Base-by-base conservation (phyloP, 2,329 filamentous ascomycete species). In the Microdochium paspali region DNA sequence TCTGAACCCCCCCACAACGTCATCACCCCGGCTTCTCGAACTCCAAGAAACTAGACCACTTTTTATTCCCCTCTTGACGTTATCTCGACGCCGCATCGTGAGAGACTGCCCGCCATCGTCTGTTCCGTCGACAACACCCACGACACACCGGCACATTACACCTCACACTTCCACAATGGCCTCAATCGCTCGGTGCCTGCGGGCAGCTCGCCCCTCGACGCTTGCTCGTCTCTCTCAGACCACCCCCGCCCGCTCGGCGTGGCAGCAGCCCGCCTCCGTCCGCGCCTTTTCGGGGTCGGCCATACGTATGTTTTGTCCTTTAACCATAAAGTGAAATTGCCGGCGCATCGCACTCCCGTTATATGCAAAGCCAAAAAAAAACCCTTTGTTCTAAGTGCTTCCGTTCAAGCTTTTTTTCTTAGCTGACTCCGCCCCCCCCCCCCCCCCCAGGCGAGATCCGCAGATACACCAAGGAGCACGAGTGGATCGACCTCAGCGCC, bases 381-480 rank as follows among this genome's bases (percentile, higher is more conserved):
- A n/a, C n/a, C n/a, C n/a, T n/a, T n/a, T n/a, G n/a, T n/a, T n/a
- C n/a, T n/a, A n/a, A n/a, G n/a, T n/a, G n/a, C n/a, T n/a, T n/a
- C n/a, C n/a, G n/a, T 12, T 5, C 35, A n/a, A 20, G 18, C 35
- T 9, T 21, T 40, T 15, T 18, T 6, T 6, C 10, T 46, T 20
- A 49, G 45, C 35, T 40, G 13, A 28, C 32, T 51, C 42, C 47
- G 10, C 24, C 24, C 6, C 5, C 10, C 21, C 20, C 3, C 6
- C 23, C 10, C 15, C 31, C 31, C 25, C 50, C 53, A 87, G 83
- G 70, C 60, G 71, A 75, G 47, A 72, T 79, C 54, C 91, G 93
- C 72, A 87, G 84, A 66, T 98, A 95, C 76, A 96, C 93, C 55
- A 85, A 90, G 66, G 91, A 96, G 64, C 93, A 98, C 76, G 93